Evolutionary conservation across 2,329 filamentous ascomycete species (phyloP).

Genomic region (Fusarium keratoplasticum): DNA sequence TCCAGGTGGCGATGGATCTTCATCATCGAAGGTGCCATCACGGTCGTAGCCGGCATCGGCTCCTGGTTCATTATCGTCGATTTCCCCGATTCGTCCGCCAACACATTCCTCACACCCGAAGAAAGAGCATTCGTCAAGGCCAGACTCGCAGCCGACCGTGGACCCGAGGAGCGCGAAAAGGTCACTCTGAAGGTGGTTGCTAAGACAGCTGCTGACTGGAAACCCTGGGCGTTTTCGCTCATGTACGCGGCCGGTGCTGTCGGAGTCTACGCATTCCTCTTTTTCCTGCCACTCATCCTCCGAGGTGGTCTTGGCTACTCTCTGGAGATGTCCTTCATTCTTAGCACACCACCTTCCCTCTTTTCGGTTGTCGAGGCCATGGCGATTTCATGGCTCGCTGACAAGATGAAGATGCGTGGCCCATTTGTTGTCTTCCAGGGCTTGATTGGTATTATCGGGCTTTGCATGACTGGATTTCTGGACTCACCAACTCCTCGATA

Average conservation of each 20-base stretch:
- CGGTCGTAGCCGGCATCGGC: constrained; percentile 20
- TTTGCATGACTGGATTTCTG: constrained; percentile 27
- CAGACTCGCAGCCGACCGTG: constrained; percentile 9
- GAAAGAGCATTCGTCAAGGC: constrained; percentile 24
- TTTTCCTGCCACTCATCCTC: constrained; percentile 16
- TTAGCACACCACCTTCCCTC: constrained; percentile 9
- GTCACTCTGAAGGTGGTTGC: constrained; percentile 8
- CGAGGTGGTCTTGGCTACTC: constrained; percentile 28
- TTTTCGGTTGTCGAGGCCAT: constrained; percentile 27
- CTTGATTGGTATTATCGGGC: constrained; percentile 17
- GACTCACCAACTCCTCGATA: constrained; percentile 21
- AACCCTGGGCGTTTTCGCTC: constrained; percentile 26
- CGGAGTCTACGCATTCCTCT: constrained; percentile 23
- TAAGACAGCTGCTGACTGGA: constrained; percentile 20
- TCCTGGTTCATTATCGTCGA: constrained; percentile 37
- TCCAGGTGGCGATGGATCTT: constrained; percentile 33
- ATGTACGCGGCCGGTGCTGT: constrained; percentile 35
- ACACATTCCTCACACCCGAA: constrained; percentile 23
- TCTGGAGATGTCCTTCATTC: constrained; percentile 16
- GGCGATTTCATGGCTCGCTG: constrained; percentile 24
- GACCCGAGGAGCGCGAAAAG: constrained; percentile 20
- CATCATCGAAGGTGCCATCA: constrained; percentile 30
- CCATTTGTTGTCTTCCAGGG: constrained; percentile 31
- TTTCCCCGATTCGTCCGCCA: constrained; percentile 25
- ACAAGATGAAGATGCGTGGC: constrained; percentile 16